Evolutionary conservation across 768 basidiomycete species (phyloP).

Genomic region (Brasilioporus rufonigricans): DNA sequence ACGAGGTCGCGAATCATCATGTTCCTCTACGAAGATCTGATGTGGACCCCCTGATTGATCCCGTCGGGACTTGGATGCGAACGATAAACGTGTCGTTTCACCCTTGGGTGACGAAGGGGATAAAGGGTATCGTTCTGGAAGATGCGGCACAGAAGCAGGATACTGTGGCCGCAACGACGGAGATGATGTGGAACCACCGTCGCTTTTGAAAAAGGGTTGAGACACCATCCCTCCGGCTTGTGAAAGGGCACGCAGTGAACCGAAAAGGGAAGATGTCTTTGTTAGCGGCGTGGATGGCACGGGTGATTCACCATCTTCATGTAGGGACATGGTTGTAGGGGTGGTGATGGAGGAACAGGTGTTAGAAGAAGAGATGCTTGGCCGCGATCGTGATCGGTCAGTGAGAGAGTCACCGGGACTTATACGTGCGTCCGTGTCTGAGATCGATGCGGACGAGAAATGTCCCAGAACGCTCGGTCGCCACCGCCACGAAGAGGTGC

Average conservation of each 20-base stretch:
- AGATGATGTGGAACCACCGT: slow-evolving; percentile 25
- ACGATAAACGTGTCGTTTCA: slow-evolving; percentile 33
- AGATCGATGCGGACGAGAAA: slow-evolving; percentile 50
- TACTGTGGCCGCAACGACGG: slow-evolving; percentile 38
- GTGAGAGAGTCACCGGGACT: slow-evolving; percentile 40
- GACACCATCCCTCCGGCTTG: slow-evolving; percentile 27
- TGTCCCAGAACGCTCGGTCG: slow-evolving; percentile 66
- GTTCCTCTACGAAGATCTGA: slow-evolving; percentile 29
- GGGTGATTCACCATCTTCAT: slow-evolving; percentile 39
- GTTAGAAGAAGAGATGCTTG: slow-evolving; percentile 59
- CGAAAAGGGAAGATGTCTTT: slow-evolving; percentile 33
- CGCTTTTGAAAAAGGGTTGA: slow-evolving; percentile 33
- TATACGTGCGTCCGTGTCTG: slow-evolving; percentile 42
- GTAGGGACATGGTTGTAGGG: slow-evolving; percentile 34
- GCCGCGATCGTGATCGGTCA: slow-evolving; percentile 52
- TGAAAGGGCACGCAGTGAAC: slow-evolving; percentile 33
- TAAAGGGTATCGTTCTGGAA: slow-evolving; percentile 35
- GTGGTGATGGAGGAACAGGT: slow-evolving; percentile 49
- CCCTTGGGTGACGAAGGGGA: slow-evolving; percentile 31
- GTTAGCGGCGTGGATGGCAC: slow-evolving; percentile 38
- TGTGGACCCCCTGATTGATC: slow-evolving; percentile 9
- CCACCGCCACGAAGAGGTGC: slow-evolving; percentile 43
- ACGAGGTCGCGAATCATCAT: slow-evolving; percentile 26
- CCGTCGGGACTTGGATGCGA: slow-evolving; percentile 23
- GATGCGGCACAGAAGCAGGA: slow-evolving; percentile 39